Base-by-base conservation (phyloP, 257 asterid species). In the Anisodus tanguticus region DNA sequence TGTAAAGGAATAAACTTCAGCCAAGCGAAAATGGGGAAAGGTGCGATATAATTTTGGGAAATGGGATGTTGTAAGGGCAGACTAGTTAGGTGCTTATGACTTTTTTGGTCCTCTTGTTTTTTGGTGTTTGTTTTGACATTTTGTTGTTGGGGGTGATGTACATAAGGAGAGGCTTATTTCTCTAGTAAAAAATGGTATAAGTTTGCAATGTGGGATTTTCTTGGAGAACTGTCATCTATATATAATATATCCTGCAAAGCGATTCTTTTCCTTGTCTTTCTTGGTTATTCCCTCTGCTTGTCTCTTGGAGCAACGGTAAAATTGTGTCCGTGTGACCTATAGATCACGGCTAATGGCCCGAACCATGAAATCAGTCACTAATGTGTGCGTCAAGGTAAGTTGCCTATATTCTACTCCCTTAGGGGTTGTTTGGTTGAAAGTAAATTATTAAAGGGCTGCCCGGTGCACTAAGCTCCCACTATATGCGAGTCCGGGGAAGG, bases 91-190 rank as follows among this genome's bases (percentile, higher is more conserved):
- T 59, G 26, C 64, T 77, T 77, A 31, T 77, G 63, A 53, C 31
- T 26, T 77, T 74, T 74, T 74, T 39, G 60, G 82, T 58, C 35
- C 19, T 64, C 47, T 17, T 3, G 8, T 64, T 22, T 37, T 66
- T 82, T 31, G 41, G 2, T 41, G 1, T 37, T 47, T 83, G 53
- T 67, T 55, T 55, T 41, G 3, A 39, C 43, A 11, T 43, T 77
- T 68, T 84, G 37, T 84, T 84, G 55, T 31, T 84, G 79, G 67
- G 86, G 86, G 79, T 15, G 72, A 84, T 84, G 86, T 84, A 84
- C 68, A 84, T 78, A 77, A 63, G 79, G 55, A 53, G 84, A 74
- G 55, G 58, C 26, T 26, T 77, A 76, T 39, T 77, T 83, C 76
- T 83, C 77, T 70, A 69, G 47, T 59, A 37, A 39, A 63, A 41